Percentiles rank a stretch among this genome's conserved stretches.
phyloP scores from a whole-genome alignment of 805 yeast genomes.

The Metschnikowia drakensbergensis region DNA sequence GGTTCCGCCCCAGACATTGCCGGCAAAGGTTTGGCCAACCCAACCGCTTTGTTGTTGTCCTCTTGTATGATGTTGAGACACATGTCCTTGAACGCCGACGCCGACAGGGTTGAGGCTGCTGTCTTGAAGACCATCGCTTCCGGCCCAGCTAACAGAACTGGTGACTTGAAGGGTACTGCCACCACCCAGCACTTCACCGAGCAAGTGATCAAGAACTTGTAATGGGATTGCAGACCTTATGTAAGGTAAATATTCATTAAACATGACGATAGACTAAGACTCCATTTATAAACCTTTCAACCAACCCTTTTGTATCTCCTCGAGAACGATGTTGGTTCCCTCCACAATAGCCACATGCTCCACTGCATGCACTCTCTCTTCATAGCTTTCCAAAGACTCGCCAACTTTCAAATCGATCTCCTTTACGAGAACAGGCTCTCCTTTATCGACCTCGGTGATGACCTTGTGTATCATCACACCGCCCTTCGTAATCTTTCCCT shows the following conservation, averaged over 20 bases:
- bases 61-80: conserved; percentile 99
- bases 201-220: conserved; percentile 78
- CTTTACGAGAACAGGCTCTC: conserved; percentile 81
- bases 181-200: conserved; percentile 86
- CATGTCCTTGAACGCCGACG: conserved; percentile 83
- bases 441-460: conserved; percentile 93
- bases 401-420: conserved; percentile 67
- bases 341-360: conserved; percentile 94
- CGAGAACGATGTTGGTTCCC: conserved; percentile 68
- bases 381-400: conserved; percentile 78
- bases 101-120: conserved; percentile 83
- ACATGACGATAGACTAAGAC: conserved; percentile 6
- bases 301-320: conserved; percentile 22
- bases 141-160: conserved; percentile 93
- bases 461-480: conserved; percentile 98
- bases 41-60: conserved; percentile 93
- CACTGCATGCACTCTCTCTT: conserved; percentile 69
- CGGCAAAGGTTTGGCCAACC: conserved; percentile 98
- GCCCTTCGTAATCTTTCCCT: conserved; percentile 68
- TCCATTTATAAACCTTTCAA: conserved; percentile 1
- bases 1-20: conserved; percentile 99
- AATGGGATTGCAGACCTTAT: conserved; percentile 19
- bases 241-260: conserved; percentile 13
- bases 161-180: conserved; percentile 92
- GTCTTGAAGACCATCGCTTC: conserved; percentile 88